Conservation (phyloP, 345 rosid species). For the Brassica carinata region DNA sequence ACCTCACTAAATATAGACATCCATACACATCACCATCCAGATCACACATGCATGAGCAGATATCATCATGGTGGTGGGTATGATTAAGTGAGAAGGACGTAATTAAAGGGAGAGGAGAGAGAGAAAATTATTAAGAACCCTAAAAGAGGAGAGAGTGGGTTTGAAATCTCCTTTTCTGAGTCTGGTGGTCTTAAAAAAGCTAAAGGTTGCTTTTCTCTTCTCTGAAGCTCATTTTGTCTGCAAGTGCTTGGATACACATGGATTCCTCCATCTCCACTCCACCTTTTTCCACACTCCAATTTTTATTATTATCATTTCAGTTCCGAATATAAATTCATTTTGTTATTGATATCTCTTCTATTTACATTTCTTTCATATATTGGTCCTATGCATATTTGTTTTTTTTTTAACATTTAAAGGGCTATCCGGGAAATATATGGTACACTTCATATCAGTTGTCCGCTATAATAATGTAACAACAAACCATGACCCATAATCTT, state of each 20-base stretch:
- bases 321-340: constrained; percentile 21
- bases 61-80: constrained; percentile 26
- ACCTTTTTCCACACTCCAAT: constrained; percentile 33
- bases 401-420: constrained; percentile 2
- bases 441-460: constrained; percentile 22
- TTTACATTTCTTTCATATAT: constrained; percentile 1
- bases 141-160: constrained; percentile 46
- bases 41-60: constrained; percentile 29
- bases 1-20: constrained; percentile 65
- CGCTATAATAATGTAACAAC: constrained; percentile 23
- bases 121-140: constrained; percentile 41
- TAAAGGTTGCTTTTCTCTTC: constrained; percentile 62
- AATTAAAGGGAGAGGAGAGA: constrained; percentile 29
- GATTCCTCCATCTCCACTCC: constrained; percentile 54
- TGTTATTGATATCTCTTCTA: constrained; percentile 19
- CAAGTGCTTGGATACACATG: constrained; percentile 67
- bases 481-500: constrained; percentile 33
- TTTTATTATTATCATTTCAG: constrained; percentile 31
- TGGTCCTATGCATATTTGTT: neutral
- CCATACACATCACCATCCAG: constrained; percentile 23
- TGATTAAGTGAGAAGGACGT: constrained; percentile 32
- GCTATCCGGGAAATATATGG: constrained; percentile 21
- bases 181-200: constrained; percentile 61
- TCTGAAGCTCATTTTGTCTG: constrained; percentile 75
- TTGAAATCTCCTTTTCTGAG: constrained; percentile 77